Percentiles rank a stretch among this genome's conserved stretches.
Conservation (phyloP, 352 stramenopile genomes). For the Lagenidium giganteum region DNA sequence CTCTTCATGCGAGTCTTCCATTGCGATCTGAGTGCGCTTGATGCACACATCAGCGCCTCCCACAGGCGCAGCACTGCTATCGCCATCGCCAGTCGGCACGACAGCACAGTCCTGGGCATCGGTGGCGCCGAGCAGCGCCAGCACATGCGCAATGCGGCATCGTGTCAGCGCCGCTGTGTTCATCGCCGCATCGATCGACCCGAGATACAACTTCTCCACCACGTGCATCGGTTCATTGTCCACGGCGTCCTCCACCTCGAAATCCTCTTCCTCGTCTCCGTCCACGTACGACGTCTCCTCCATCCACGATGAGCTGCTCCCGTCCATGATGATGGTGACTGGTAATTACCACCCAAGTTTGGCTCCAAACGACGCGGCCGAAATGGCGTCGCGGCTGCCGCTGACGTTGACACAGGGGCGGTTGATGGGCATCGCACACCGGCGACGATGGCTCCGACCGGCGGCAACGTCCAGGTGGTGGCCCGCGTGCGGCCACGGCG, state of each 20-base stretch:
- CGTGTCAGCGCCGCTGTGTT: conserved; percentile 31
- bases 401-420: no score
- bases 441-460: no score
- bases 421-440: no score
- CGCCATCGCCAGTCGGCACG: no score
- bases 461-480: no score
- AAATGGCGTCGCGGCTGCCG: no score
- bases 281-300: conserved; percentile 10
- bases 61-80: no score
- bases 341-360: no score
- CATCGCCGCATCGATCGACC: conserved; percentile 61
- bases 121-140: conserved; percentile 34
- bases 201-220: conserved; percentile 34
- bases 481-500: no score
- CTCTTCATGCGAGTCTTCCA: conserved; percentile 56
- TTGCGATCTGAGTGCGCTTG: conserved; percentile 19
- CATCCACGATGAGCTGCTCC: no score
- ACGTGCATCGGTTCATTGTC: conserved; percentile 64
- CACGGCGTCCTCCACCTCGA: conserved; percentile 46
- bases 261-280: conserved; percentile 32
- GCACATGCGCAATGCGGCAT: conserved; percentile 28
- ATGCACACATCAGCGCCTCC: conserved; percentile 7
- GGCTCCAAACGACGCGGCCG: no score
- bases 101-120: conserved; percentile 17
- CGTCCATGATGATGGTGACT: no score